A percentile compares a stretch with the other conserved stretches of the same genome.
These are phyloP conservation scores for Colletotrichum tofieldiae DNA, from an alignment of 2,329 filamentous ascomycete genomes.

Conservation along the genomic window DNA sequence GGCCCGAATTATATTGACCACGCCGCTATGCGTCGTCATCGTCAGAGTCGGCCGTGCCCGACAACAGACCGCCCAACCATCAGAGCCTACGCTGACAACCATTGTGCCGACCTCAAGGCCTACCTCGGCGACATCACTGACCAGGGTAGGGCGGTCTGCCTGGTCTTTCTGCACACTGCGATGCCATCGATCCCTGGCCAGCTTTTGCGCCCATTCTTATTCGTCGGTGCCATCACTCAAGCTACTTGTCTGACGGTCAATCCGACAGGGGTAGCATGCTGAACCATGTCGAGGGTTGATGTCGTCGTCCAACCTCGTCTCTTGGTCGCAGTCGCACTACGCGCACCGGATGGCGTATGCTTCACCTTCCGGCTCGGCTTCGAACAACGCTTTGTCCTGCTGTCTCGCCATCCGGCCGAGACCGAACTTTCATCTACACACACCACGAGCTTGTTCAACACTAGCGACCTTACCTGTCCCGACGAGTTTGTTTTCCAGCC, in stretches of 20 bases:
- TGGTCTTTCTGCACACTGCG: constrained; percentile 19
- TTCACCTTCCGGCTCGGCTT: not conserved
- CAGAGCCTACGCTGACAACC: not conserved
- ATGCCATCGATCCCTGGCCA: constrained; percentile 21
- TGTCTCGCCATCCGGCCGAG: constrained; percentile 22
- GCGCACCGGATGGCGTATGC: constrained; percentile 22
- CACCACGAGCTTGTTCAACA: constrained; percentile 14
- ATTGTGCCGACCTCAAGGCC: constrained; percentile 23
- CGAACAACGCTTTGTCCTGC: not conserved
- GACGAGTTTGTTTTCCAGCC: constrained; percentile 14
- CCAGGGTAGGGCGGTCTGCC: constrained; percentile 22
- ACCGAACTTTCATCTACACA: constrained; percentile 18
- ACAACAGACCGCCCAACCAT: not conserved
- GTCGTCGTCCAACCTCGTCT: constrained; percentile 35
- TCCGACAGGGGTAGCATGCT: constrained; percentile 26
- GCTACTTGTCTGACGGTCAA: constrained; percentile 29
- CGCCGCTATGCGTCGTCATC: constrained; percentile 18
- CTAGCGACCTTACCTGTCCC: not conserved
- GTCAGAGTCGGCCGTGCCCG: constrained; percentile 19
- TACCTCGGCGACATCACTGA: constrained; percentile 23
- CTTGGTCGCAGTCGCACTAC: constrained; percentile 29
- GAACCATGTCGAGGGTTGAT: constrained; percentile 33
- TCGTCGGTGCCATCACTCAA: constrained; percentile 23
- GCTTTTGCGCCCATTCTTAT: constrained; percentile 19
- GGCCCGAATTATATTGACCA: constrained; percentile 20